Evolutionary conservation across 2,329 filamentous ascomycete genomes (phyloP).

Genomic region (Colletotrichum graminicola): DNA sequence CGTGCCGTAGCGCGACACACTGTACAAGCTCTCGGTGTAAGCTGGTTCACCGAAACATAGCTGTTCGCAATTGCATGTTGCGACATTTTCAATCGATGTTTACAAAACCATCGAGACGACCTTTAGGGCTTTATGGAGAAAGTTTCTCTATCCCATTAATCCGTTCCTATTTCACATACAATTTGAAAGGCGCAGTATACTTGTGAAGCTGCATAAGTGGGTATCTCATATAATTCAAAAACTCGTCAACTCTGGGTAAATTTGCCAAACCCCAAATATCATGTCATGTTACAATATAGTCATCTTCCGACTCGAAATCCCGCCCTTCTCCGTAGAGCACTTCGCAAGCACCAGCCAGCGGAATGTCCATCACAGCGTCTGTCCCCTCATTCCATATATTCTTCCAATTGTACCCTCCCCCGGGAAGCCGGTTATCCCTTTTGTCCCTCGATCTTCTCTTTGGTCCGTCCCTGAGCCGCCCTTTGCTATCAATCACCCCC

Average conservation of each 20-base stretch:
- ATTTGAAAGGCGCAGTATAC: neutral
- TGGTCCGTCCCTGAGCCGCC: conserved; percentile 58
- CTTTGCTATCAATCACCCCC: conserved; percentile 82
- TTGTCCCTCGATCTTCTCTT: conserved; percentile 49
- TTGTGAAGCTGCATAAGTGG: neutral
- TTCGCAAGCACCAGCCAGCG: conserved; percentile 94
- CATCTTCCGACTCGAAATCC: conserved; percentile 46
- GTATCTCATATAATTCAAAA: conserved; percentile 14
- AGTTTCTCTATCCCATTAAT: neutral
- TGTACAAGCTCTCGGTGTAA: conserved; percentile 39
- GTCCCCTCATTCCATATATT: conserved; percentile 91
- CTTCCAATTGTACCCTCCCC: conserved; percentile 75
- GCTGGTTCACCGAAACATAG: conserved; percentile 24
- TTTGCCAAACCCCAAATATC: neutral
- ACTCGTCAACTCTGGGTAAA: no score
- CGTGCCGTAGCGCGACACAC: conserved; percentile 35
- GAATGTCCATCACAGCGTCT: conserved; percentile 97
- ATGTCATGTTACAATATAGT: conserved; percentile 39
- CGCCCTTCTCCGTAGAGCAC: conserved; percentile 82
- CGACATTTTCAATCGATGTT: neutral
- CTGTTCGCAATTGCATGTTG: neutral
- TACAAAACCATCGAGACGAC: neutral
- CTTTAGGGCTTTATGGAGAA: neutral
- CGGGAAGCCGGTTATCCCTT: conserved; percentile 54
- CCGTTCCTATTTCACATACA: neutral